Conservation (phyloP, 2,329 filamentous ascomycete genomes). For the Chaetomium olivaceum region DNA sequence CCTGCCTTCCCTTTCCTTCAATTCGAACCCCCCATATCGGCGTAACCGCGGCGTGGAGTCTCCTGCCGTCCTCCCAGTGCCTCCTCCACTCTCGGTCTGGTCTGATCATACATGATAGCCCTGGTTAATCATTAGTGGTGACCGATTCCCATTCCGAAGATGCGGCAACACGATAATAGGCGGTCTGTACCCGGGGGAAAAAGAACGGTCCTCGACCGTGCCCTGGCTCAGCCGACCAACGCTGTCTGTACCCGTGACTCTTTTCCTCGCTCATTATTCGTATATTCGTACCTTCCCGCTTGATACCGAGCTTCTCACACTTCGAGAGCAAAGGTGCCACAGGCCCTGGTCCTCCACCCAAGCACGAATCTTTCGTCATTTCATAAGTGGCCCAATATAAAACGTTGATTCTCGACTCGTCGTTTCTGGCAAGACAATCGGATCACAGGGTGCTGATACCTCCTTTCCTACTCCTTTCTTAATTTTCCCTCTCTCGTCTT, state of each 20-base stretch:
- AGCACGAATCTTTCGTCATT: neutral
- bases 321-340: neutral
- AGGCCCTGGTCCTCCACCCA: neutral
- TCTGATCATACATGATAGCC: neutral
- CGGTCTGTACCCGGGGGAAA: neutral
- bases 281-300: neutral
- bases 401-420: neutral
- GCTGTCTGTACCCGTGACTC: no score
- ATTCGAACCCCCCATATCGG: neutral
- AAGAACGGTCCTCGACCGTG: neutral
- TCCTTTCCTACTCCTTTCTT: neutral
- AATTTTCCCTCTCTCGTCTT: neutral
- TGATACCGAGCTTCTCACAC: neutral
- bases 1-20: neutral
- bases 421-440: neutral
- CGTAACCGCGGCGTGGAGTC: neutral
- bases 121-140: neutral
- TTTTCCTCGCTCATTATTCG: neutral
- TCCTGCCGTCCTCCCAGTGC: neutral
- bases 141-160: neutral
- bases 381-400: neutral
- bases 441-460: neutral
- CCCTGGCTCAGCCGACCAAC: neutral
- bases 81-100: neutral
- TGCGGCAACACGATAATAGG: neutral